phyloP scores from a whole-genome alignment of 257 asterid species.

The Mitragyna speciosa region DNA sequence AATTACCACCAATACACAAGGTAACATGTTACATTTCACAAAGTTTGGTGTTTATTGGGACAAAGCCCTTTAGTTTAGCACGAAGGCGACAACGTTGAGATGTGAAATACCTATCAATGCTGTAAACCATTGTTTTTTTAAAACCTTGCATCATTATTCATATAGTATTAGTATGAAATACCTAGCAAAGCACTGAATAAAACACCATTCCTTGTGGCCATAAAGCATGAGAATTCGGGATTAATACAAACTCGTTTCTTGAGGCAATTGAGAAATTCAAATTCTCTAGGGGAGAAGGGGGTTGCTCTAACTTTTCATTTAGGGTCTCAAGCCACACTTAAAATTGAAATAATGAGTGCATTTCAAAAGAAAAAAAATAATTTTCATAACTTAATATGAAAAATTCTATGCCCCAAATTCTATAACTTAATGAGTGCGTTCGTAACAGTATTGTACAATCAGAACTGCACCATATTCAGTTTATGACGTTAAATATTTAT shows the following conservation, averaged over 20 bases:
- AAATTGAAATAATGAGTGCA: neutral
- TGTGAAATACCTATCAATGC: conserved; percentile 33
- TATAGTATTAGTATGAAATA: neutral
- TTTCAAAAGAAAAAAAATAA: too few relatives aligned
- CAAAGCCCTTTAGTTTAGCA: conserved; percentile 35
- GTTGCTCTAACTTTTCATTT: too few relatives aligned
- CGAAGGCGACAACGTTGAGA: conserved; percentile 46
- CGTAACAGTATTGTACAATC: too few relatives aligned
- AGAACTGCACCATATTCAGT: too few relatives aligned
- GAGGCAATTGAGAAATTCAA: conserved; percentile 8
- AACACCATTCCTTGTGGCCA: neutral
- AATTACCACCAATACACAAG: conserved; percentile 8
- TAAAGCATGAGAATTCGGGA: conserved; percentile 10
- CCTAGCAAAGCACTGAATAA: conserved; percentile 20
- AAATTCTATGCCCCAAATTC: too few relatives aligned
- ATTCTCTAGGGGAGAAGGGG: too few relatives aligned
- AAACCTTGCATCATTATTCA: neutral
- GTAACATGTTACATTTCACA: conserved; percentile 10
- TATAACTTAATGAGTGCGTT: too few relatives aligned
- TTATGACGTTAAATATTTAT: too few relatives aligned
- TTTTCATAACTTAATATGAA: neutral
- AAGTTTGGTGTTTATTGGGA: conserved; percentile 37
- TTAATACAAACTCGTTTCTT: neutral
- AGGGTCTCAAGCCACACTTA: neutral
- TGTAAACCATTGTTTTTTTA: neutral